Evolutionary conservation across 169 alveolate genomes (phyloP), one percentile per base, ranked within the genome.

Genomic region (Cryptosporidium viatorum): DNA sequence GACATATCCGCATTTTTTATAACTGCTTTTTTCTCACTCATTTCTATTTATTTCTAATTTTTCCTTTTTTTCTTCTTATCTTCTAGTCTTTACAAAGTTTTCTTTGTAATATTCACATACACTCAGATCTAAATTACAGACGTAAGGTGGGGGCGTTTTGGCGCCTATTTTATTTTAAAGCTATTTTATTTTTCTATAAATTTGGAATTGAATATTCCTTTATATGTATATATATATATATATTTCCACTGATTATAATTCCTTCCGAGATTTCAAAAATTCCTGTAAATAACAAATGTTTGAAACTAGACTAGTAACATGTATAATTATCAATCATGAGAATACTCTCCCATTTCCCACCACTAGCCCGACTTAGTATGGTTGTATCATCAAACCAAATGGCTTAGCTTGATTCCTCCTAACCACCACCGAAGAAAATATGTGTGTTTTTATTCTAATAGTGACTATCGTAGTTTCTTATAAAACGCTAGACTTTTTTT

Each of bases 1-100:
- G 99, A 97, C 99, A 98, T 98, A 93, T 98, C 99, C 71, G 99
- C 99, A 93, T 97, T 98, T 94, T 98, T 98, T 92, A 98, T 95
- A 71, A 95, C 97, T 69, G 97, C 98, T 85, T 95, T 95, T 92
- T 92, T 92, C 35, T 80, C 89, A 58, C 80, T 67, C 89, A 80
- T 80, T n/a, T 18, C 45, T 50, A 14, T 37, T 18, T 80, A n/a
- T 14, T 65, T n/a, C 12, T 14, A 31, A 65, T 48, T 14, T 16
- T 48, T n/a, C 71, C 16, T 31, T 14, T 65, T 35, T 65, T 29
- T 35, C 33, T 29, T 55, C 65, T 52, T 1, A 0, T 7, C 35
- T 55, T 55, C n/a, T 18, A 21, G 67, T 55, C 35, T 8, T 23
- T 55, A 55, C 67, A 55, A 55, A 55, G 21, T 26, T 55, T 55